phyloP scores from a whole-genome alignment of 1,284 basidiomycete genomes.

The Ceratorhiza oryzae-sativae region DNA sequence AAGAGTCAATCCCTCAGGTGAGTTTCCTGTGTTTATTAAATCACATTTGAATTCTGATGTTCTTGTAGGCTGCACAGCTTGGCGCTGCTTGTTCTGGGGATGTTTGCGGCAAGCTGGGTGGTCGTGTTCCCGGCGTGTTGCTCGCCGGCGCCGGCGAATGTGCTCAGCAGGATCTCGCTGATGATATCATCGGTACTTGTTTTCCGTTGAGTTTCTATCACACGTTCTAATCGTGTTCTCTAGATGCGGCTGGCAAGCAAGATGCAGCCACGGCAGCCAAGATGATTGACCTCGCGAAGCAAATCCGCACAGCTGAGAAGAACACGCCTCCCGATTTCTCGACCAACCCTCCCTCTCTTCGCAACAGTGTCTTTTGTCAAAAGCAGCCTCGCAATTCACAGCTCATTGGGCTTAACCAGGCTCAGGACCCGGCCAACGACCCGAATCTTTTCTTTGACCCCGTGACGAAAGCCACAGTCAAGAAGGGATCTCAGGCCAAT shows the following conservation, averaged over 20 bases:
- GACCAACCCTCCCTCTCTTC: constrained; percentile 55
- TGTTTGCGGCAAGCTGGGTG: constrained; percentile 61
- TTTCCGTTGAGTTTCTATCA: not conserved
- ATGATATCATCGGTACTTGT: constrained; percentile 62
- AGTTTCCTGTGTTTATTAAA: not conserved
- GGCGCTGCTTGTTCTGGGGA: constrained; percentile 58
- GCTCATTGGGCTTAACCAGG: constrained; percentile 64
- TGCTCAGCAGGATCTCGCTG: constrained; percentile 66
- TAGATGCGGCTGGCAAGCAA: constrained; percentile 56
- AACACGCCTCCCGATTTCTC: constrained; percentile 69
- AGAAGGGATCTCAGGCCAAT: constrained; percentile 46
- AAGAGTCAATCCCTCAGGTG: constrained; percentile 58
- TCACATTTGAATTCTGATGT: not conserved
- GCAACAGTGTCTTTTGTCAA: constrained; percentile 61
- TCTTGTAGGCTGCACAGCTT: constrained; percentile 53
- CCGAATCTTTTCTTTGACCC: constrained; percentile 49
- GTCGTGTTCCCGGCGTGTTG: constrained; percentile 61
- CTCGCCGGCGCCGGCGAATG: constrained; percentile 64
- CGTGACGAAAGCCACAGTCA: constrained; percentile 48
- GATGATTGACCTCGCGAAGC: constrained; percentile 57
- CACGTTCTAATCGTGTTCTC: constrained; percentile 2
- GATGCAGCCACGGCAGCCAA: constrained; percentile 41
- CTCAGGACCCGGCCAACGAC: constrained; percentile 51
- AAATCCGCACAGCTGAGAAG: constrained; percentile 67
- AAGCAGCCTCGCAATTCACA: constrained; percentile 58